These are phyloP conservation scores for Cephalotrichum gorgonifer DNA, from an alignment of 2,329 filamentous ascomycete species.

Conservation along the genomic window DNA sequence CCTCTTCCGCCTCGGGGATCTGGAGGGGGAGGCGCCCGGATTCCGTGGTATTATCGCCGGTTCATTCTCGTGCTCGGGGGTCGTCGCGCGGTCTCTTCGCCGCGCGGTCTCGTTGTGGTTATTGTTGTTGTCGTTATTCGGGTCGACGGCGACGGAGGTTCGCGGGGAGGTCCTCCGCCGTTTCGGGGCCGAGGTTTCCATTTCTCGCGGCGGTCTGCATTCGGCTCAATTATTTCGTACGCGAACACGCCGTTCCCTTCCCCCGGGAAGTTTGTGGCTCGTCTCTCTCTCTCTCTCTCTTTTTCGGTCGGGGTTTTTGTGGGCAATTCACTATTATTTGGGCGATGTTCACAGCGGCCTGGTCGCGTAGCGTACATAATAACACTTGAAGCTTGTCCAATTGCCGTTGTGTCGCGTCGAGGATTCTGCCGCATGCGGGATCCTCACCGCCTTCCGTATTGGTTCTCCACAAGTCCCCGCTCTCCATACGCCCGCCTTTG, in stretches of 20 bases:
- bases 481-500: neutral
- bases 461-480: neutral
- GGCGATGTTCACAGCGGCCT: neutral
- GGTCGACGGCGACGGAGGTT: constrained; percentile 22
- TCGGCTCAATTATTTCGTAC: too few relatives aligned
- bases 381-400: neutral
- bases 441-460: neutral
- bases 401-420: neutral
- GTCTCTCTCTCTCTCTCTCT: neutral
- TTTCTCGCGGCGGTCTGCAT: constrained; percentile 9
- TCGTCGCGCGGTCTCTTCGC: constrained; percentile 15
- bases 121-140: neutral
- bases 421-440: neutral
- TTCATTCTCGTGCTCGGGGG: constrained; percentile 8
- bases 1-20: constrained; percentile 18
- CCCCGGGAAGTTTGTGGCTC: neutral
- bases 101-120: constrained; percentile 24
- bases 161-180: constrained; percentile 52
- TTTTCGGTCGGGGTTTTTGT: neutral
- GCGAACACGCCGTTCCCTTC: too few relatives aligned
- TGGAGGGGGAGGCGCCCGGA: neutral
- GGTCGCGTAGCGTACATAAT: neutral
- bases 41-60: constrained; percentile 11
- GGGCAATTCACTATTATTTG: neutral
- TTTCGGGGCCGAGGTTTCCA: constrained; percentile 51